A percentile compares a stretch with the other conserved stretches of the same genome.
Conservation (phyloP, 2,329 filamentous ascomycete species). For the Lecanicillium sp. region DNA sequence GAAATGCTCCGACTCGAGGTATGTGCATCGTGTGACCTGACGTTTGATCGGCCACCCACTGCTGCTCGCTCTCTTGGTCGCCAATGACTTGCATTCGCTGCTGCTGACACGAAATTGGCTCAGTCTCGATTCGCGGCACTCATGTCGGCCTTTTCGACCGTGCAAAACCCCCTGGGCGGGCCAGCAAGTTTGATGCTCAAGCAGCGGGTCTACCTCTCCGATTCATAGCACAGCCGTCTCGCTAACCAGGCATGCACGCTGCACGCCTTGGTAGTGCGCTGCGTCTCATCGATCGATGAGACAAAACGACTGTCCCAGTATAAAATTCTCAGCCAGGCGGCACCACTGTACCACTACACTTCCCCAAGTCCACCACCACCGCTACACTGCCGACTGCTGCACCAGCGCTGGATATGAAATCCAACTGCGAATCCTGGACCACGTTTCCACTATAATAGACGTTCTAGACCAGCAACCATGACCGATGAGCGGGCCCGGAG, state of each 20-base stretch:
- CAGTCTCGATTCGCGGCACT: no score
- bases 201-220: no score
- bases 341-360: background rate
- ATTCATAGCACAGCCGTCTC: no score
- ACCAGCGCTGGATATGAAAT: background rate
- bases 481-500: slow-evolving; percentile 11
- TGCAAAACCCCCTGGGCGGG: no score
- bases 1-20: no score
- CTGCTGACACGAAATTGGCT: no score
- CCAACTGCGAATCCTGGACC: background rate
- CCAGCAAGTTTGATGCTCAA: no score
- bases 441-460: slow-evolving; percentile 5
- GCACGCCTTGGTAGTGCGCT: slow-evolving; percentile 2
- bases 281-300: slow-evolving; percentile 12
- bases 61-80: no score
- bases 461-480: slow-evolving; percentile 12
- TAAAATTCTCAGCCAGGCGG: background rate
- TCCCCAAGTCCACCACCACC: background rate
- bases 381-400: background rate
- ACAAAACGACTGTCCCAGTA: background rate
- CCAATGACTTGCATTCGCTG: no score
- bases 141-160: no score
- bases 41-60: no score
- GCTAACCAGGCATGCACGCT: background rate
- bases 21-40: background rate